A percentile compares a stretch with the other conserved stretches of the same genome.
Conservation (phyloP, 805 yeast genomes). For the Torulaspora franciscae region DNA sequence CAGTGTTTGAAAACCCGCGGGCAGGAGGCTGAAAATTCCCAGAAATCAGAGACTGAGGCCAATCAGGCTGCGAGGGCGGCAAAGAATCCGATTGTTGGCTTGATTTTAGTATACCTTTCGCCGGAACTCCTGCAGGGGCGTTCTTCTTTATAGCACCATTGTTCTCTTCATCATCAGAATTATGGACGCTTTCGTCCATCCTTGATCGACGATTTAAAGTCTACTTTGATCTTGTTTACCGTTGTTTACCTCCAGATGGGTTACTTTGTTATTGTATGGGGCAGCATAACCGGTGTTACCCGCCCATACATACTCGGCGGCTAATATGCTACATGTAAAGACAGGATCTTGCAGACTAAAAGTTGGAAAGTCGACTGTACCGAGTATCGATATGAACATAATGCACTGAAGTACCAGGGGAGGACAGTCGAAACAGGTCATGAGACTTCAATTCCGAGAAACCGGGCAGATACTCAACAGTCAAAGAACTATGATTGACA, state of each 20-base stretch:
- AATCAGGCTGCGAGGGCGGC: constrained; percentile 3
- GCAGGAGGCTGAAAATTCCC: constrained; percentile 7
- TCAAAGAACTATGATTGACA: too few relatives aligned
- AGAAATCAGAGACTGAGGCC: background rate
- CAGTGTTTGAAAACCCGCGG: constrained; percentile 10
- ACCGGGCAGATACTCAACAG: too few relatives aligned
- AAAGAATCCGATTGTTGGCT: constrained; percentile 8
- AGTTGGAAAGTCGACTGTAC: too few relatives aligned
- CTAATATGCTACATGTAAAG: background rate
- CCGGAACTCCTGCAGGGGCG: background rate
- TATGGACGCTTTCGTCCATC: background rate
- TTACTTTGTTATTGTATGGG: background rate
- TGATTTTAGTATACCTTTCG: constrained; percentile 13
- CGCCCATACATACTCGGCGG: background rate
- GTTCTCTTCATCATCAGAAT: background rate
- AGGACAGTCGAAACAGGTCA: too few relatives aligned
- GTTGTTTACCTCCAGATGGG: background rate
- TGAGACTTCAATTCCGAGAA: too few relatives aligned
- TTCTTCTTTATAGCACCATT: background rate
- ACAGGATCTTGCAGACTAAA: too few relatives aligned
- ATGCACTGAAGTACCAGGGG: too few relatives aligned
- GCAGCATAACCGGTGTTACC: background rate
- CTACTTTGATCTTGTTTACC: background rate
- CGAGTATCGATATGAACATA: too few relatives aligned
- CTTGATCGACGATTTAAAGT: background rate